A percentile compares a stretch with the other conserved stretches of the same genome.
Evolutionary conservation across 2,329 filamentous ascomycete genomes (phyloP).

Genomic region (Aureobasidium sp.): DNA sequence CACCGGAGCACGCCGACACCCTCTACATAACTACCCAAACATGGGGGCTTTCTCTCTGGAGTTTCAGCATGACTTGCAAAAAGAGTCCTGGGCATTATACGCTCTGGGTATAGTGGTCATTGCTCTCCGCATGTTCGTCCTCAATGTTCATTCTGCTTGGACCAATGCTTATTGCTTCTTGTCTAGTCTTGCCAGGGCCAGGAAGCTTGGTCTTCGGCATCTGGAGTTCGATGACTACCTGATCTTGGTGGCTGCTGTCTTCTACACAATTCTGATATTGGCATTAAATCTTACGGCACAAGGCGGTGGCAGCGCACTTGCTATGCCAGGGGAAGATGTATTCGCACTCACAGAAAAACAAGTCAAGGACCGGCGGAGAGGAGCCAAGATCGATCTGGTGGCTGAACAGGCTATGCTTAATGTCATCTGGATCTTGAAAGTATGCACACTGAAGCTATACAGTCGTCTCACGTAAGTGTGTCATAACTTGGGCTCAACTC

Average conservation of each 20-base stretch:
- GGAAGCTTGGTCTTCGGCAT: slow-evolving; percentile 26
- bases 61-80: slow-evolving; percentile 12
- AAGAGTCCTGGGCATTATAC: slow-evolving; percentile 15
- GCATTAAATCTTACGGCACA: slow-evolving; percentile 34
- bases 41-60: slow-evolving; percentile 12
- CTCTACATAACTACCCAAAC: not conserved
- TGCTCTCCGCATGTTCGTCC: slow-evolving; percentile 13
- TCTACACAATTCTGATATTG: slow-evolving; percentile 36
- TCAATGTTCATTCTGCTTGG: not conserved
- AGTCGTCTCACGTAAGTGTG: slow-evolving; percentile 29
- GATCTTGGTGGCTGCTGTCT: slow-evolving; percentile 39
- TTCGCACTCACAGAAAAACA: slow-evolving; percentile 28
- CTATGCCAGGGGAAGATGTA: slow-evolving; percentile 19
- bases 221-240: slow-evolving; percentile 51
- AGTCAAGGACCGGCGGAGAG: slow-evolving; percentile 33
- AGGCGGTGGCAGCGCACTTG: slow-evolving; percentile 38
- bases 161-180: slow-evolving; percentile 1
- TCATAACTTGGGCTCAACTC: not conserved
- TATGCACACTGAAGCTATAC: slow-evolving; percentile 51
- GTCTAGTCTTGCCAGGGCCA: slow-evolving; percentile 13
- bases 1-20: slow-evolving; percentile 4
- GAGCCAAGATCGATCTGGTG: slow-evolving; percentile 37
- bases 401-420: slow-evolving; percentile 49
- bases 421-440: slow-evolving; percentile 49
- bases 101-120: slow-evolving; percentile 14